A percentile compares a stretch with the other conserved stretches of the same genome.
Conservation (phyloP, 2,329 filamentous ascomycete species). For the Sporothrix globosa region DNA sequence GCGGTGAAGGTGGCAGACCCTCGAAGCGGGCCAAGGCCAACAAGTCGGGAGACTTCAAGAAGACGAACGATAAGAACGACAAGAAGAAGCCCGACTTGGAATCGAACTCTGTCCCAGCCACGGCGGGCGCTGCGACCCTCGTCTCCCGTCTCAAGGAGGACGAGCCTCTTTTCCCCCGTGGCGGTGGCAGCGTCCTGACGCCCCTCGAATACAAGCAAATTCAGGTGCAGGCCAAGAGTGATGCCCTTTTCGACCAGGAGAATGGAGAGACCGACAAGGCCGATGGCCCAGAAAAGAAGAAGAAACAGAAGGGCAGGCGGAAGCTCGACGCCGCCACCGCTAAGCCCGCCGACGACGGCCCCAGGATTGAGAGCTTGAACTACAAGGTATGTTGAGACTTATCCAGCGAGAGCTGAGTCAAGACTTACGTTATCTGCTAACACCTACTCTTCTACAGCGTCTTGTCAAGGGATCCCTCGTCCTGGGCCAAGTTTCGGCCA, state of each 20-base stretch:
- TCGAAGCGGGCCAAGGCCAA: constrained; percentile 34
- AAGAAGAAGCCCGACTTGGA: constrained; percentile 25
- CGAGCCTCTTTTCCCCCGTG: constrained; percentile 88
- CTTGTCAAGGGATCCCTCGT: constrained; percentile 83
- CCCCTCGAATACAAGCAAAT: constrained; percentile 97
- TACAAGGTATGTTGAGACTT: constrained; percentile 68
- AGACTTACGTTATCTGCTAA: not conserved
- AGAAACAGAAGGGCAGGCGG: constrained; percentile 56
- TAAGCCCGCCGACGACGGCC: constrained; percentile 54
- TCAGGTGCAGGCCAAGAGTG: constrained; percentile 85
- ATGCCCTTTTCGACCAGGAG: constrained; percentile 86
- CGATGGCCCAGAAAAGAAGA: constrained; percentile 55
- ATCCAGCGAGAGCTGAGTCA: not conserved
- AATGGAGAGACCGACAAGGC: constrained; percentile 53
- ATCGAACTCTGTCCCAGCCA: constrained; percentile 1
- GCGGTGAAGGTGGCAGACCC: constrained; percentile 29
- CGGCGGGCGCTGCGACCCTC: constrained; percentile 39
- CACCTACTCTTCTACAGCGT: constrained; percentile 56
- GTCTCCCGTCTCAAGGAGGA: constrained; percentile 68
- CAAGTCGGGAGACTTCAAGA: constrained; percentile 25
- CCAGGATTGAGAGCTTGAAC: constrained; percentile 83
- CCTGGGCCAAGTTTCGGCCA: constrained; percentile 80
- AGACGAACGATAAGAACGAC: constrained; percentile 17
- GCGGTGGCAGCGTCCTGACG: constrained; percentile 86
- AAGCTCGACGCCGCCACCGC: constrained; percentile 58